Conservation (phyloP, 2,329 filamentous ascomycete species). For the Colletotrichum sp. region DNA sequence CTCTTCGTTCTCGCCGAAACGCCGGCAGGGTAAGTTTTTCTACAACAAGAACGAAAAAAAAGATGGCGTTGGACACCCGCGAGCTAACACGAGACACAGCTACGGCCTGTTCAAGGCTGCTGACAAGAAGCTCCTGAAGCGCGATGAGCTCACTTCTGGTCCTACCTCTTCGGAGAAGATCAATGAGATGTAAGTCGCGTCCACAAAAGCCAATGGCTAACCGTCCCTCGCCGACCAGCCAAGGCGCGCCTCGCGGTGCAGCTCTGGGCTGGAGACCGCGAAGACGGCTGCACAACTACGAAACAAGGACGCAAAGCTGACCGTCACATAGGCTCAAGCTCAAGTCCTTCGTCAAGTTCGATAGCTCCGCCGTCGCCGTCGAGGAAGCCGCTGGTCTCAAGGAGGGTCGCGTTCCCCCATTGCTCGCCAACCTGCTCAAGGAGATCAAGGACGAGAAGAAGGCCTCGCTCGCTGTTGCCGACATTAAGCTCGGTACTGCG, state of each 20-base stretch:
- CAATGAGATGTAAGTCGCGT: conserved; percentile 75
- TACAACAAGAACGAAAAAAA: not conserved
- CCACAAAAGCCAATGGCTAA: not conserved
- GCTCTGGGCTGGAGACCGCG: not conserved
- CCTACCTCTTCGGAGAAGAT: conserved; percentile 82
- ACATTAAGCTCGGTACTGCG: conserved; percentile 88
- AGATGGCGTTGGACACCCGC: not conserved
- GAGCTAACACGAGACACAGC: conserved; percentile 49
- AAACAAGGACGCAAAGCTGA: conserved; percentile 5
- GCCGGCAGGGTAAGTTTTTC: conserved; percentile 70
- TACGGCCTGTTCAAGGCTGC: conserved; percentile 98
- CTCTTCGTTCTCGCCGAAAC: conserved; percentile 95
- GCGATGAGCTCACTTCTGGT: conserved; percentile 78
- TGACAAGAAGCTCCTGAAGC: conserved; percentile 97
- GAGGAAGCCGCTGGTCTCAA: conserved; percentile 83
- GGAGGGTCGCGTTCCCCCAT: conserved; percentile 92
- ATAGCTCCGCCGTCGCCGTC: conserved; percentile 87
- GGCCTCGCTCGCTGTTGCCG: conserved; percentile 89
- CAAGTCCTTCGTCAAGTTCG: conserved; percentile 97
- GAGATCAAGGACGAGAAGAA: conserved; percentile 98
- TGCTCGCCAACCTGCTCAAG: conserved; percentile 82
- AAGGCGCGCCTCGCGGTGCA: not conserved
- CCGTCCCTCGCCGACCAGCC: not conserved
- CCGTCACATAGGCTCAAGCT: conserved; percentile 74
- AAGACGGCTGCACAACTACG: not conserved